phyloP scores from a whole-genome alignment of 768 basidiomycete genomes.

The Plicaturopsis crispa region DNA sequence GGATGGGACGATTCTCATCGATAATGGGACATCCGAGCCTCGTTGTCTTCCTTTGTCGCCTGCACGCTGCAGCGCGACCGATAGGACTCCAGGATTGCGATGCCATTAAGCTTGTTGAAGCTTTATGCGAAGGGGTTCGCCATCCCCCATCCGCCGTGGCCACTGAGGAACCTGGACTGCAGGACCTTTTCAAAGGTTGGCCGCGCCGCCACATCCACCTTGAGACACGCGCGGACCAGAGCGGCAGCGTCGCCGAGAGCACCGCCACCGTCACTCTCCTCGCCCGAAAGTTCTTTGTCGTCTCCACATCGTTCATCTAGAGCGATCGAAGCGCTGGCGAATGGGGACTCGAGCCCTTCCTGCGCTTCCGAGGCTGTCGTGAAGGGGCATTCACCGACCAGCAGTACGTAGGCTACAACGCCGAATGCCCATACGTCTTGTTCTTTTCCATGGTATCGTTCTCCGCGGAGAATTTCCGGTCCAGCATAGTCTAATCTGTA shows the following conservation, averaged over 20 bases:
- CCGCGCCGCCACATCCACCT: constrained; percentile 67
- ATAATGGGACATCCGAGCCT: too few relatives aligned
- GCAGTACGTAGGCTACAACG: constrained; percentile 91
- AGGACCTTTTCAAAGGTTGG: constrained; percentile 84
- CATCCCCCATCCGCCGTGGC: constrained; percentile 66
- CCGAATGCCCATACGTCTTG: constrained; percentile 99
- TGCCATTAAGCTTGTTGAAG: neutral
- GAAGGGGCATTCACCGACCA: constrained; percentile 90
- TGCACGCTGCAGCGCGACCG: too few relatives aligned
- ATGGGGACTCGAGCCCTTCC: constrained; percentile 70
- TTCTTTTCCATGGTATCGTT: constrained; percentile 91
- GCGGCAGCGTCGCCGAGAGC: constrained; percentile 78
- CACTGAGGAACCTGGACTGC: constrained; percentile 73
- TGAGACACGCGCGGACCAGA: constrained; percentile 78
- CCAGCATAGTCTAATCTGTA: constrained; percentile 86
- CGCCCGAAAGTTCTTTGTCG: constrained; percentile 63
- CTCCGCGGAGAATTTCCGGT: constrained; percentile 92
- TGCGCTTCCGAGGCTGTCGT: constrained; percentile 88
- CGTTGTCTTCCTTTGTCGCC: too few relatives aligned
- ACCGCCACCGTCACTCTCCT: constrained; percentile 79
- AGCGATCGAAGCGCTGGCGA: constrained; percentile 67
- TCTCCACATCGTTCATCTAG: constrained; percentile 78
- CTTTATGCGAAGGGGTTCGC: constrained; percentile 17
- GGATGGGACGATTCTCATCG: too few relatives aligned
- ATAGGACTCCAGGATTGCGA: constrained; percentile 12